Evolutionary conservation across 306 rosid species (phyloP).

Genomic region (Dalbergia cultrata): DNA sequence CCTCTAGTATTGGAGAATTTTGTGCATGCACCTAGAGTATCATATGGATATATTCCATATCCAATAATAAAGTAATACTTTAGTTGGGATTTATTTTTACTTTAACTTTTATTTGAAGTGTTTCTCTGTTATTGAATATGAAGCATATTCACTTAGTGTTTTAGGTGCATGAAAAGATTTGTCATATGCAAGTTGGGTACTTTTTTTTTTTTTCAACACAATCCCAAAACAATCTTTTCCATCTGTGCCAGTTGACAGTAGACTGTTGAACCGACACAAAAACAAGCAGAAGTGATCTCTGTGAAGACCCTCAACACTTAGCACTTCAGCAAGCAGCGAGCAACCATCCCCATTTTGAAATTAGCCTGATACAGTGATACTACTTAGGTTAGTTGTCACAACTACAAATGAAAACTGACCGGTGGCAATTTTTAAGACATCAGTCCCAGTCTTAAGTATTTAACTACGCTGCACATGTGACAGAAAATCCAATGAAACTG

Average conservation of each 20-base stretch:
- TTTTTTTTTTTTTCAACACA: conserved; percentile 44
- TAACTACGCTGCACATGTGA: conserved; percentile 44
- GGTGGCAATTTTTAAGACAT: conserved; percentile 8
- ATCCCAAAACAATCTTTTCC: conserved; percentile 36
- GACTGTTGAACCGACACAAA: background rate
- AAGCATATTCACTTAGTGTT: too few relatives aligned
- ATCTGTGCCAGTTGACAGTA: conserved; percentile 15
- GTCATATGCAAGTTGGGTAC: conserved; percentile 7
- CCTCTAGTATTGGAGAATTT: background rate
- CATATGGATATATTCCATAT: too few relatives aligned
- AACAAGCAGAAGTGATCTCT: conserved; percentile 25
- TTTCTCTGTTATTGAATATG: too few relatives aligned
- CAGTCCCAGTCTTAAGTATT: background rate
- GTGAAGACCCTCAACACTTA: background rate
- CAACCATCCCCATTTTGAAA: background rate
- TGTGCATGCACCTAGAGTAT: too few relatives aligned
- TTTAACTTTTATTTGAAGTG: too few relatives aligned
- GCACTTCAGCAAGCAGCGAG: too few relatives aligned
- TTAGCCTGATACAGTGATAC: conserved; percentile 21
- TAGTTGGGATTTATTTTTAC: too few relatives aligned
- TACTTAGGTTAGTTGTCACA: conserved; percentile 2
- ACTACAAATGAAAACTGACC: conserved; percentile 33
- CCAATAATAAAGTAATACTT: too few relatives aligned
- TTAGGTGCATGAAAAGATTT: too few relatives aligned
- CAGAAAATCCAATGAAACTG: conserved; percentile 33